These are phyloP conservation scores for Tanozyma kutaoensis DNA, from an alignment of 805 yeast species.

Conservation along the genomic window DNA sequence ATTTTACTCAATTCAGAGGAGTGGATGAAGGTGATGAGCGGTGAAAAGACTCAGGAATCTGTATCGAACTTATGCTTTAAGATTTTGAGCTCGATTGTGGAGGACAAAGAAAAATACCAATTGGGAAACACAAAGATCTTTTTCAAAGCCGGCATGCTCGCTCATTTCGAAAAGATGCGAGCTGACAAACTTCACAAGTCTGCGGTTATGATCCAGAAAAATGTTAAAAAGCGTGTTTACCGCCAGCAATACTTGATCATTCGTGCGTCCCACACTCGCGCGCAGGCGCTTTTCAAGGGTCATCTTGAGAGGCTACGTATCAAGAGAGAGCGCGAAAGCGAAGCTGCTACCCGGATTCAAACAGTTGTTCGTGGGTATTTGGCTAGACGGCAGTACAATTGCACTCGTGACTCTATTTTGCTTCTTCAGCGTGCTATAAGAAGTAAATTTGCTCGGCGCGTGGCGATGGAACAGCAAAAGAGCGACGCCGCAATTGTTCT, in stretches of 20 bases:
- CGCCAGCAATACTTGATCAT: conserved; percentile 48
- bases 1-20: conserved; percentile 61
- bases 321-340: conserved; percentile 38
- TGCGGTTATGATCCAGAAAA: conserved; percentile 78
- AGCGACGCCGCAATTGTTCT: conserved; percentile 51
- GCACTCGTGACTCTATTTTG: conserved; percentile 23
- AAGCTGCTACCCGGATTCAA: conserved; percentile 63
- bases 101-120: conserved; percentile 59
- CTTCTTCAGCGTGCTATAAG: conserved; percentile 39
- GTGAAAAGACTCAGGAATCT: conserved; percentile 36
- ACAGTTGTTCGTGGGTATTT: conserved; percentile 44
- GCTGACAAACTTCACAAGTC: conserved; percentile 64
- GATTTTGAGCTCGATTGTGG: conserved; percentile 52
- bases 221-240: conserved; percentile 50
- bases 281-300: conserved; percentile 61
- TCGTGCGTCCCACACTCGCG: conserved; percentile 35
- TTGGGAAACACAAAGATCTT: conserved; percentile 89
- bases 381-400: conserved; percentile 26
- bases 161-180: conserved; percentile 76
- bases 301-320: conserved; percentile 40
- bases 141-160: conserved; percentile 94
- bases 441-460: conserved; percentile 32
- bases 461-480: conserved; percentile 12
- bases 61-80: conserved; percentile 53
- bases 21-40: conserved; percentile 49